Base-by-base conservation (phyloP, 805 yeast species). In the Tetrapisispora fleetii region DNA sequence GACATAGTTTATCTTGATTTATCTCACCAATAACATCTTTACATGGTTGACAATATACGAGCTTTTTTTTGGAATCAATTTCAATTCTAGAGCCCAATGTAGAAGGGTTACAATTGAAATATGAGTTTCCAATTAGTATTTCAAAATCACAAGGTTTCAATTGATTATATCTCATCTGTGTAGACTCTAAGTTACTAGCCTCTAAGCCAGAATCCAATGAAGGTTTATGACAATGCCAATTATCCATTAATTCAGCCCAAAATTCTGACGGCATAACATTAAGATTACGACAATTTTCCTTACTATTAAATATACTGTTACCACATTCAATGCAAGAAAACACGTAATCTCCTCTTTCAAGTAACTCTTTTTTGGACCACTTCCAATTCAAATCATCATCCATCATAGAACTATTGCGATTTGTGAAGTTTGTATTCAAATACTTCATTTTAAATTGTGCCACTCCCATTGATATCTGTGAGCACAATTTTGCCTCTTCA, bases 191-290 rank as follows among this genome's bases (percentile, higher is more conserved):
- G n/a, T 32, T 11, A 13, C 3, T 37, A 47, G 46, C 43, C 61
- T 33, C 13, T 27, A 40, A 11, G 1, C 10, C 48, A 47, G 50
- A 32, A 8, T 24, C 30, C 10, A 24, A 50, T 51, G 39, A 66
- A 0, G 95, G 95, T 57, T 83, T 84, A 60, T 91, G 97, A 61
- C 99, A 91, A 63, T 91, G 97, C 99, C 99, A 91, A 54, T 84
- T 85, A 50, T 91, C 98, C 95, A 91, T 84, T 76, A 93, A 69
- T 62, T 91, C 99, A 14, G 83, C 79, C 99, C 99, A 91, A 44
- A 79, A 71, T 59, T 89, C 97, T 1, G 95, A 84, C 0, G 99
- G 99, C 81, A 91, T 77, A 37, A 85, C 85, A 47, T 57, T 58
- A 10, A 64, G 21, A 27, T 48, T 56, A 7, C 37, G 22, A 38